Evolutionary conservation across 768 basidiomycete genomes (phyloP), one percentile per base, ranked within the genome.

Genomic region (Amanita phalloides): DNA sequence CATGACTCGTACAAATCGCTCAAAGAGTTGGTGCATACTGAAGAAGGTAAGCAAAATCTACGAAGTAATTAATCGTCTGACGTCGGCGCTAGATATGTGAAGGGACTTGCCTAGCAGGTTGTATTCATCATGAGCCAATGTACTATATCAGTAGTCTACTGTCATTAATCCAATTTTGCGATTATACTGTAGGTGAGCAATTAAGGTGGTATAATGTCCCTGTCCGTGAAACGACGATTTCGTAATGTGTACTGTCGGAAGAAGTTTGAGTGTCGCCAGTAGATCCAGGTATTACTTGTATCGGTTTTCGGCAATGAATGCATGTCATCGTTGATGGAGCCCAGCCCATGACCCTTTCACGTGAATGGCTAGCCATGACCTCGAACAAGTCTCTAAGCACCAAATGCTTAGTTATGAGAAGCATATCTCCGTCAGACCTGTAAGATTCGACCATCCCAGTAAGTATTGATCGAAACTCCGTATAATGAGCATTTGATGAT

Each of bases 391-490:
- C 95, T 30, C 85, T 76, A 55, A 86, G 78, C 39, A 93, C 71
- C 42, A 98, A 69, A 54, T 82, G 81, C 56, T 86, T 89, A 21
- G 91, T 87, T 59, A 95, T 92, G 39, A 74, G 67, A 23, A 98
- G 71, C 75, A 94, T 81, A 57, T 97, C 94, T 25, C 88, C 90
- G 56, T 99, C 94, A 3, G 86, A 81, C 36, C 86, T 81, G 68
- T 97, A 98, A 2, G 91, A 86, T 61, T 95, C 92, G 59, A 98
- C 68, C 90, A 98, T 99, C n/a, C 90, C 87, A 0, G 83, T 84
- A 28, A 99, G 72, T 54, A 99, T 93, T 9, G 81, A 78, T 42
- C 91, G 78, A 66, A 98, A 95, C 66, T 98, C 94, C 20, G 84
- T 82, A 66, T 97, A 98, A 25, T 82, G 79, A 10, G 82, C 79